Conservation (phyloP, 176 grass and related monocot species). For the Stipa capillata region DNA sequence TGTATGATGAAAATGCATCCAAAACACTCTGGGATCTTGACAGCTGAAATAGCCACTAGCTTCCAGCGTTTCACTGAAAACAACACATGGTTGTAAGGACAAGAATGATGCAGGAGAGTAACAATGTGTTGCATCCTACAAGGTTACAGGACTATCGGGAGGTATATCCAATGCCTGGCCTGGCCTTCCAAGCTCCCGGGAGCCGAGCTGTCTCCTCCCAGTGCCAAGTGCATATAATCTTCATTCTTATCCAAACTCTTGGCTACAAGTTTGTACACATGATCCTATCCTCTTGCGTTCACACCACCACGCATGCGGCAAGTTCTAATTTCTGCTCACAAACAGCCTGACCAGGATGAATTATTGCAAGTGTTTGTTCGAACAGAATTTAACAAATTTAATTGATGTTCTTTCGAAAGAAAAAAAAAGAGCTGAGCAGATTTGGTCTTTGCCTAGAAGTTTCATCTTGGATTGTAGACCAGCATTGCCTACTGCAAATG, state of each 20-base stretch:
- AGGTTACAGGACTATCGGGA: slow-evolving; percentile 3
- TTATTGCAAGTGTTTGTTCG: neutral
- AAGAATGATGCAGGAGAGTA: neutral
- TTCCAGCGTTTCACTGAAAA: neutral
- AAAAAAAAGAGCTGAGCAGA: no score
- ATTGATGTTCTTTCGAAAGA: no score
- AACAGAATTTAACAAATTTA: no score
- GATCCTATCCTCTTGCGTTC: slow-evolving; percentile 4
- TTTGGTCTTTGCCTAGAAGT: no score
- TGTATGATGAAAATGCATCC: no score
- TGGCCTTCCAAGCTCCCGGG: slow-evolving; percentile 24
- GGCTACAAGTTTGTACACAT: slow-evolving; percentile 3
- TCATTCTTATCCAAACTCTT: slow-evolving; percentile 15
- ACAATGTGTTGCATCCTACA: neutral
- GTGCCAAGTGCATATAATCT: neutral
- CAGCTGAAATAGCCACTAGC: neutral
- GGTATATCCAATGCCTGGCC: neutral
- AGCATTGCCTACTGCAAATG: no score
- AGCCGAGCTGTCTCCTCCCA: slow-evolving; percentile 16
- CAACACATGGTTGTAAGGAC: neutral
- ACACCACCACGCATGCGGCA: neutral
- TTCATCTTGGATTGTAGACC: no score
- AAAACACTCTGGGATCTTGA: no score
- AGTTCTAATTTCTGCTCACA: neutral
- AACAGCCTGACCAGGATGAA: neutral